These are phyloP conservation scores for Dendrostoma leiphaemia DNA, from an alignment of 2,329 filamentous ascomycete species.

Conservation along the genomic window DNA sequence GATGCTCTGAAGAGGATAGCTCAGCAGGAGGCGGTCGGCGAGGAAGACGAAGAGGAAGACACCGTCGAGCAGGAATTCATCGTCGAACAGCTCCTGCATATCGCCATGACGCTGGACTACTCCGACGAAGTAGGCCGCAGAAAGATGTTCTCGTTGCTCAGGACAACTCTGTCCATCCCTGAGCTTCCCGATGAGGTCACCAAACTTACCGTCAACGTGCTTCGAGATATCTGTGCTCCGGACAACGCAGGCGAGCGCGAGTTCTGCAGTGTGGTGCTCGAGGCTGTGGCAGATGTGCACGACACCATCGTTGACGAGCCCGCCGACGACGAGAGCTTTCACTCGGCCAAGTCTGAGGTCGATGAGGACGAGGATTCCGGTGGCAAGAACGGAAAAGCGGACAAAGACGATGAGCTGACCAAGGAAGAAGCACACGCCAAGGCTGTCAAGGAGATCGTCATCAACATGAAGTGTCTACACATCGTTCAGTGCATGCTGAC, in stretches of 20 bases:
- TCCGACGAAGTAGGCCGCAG: conserved; percentile 94
- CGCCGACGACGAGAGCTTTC: conserved; percentile 81
- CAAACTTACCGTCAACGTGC: conserved; percentile 77
- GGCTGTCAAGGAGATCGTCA: conserved; percentile 85
- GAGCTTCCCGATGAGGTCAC: conserved; percentile 92
- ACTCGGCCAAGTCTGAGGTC: conserved; percentile 85
- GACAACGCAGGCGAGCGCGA: conserved; percentile 74
- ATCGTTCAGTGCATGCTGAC: conserved; percentile 97
- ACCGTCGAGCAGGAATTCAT: conserved; percentile 91
- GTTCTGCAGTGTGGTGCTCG: conserved; percentile 81
- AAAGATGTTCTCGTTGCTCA: conserved; percentile 91
- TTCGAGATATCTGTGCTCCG: conserved; percentile 79
- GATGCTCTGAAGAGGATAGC: conserved; percentile 60
- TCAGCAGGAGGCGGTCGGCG: conserved; percentile 51
- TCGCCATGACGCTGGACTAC: conserved; percentile 89
- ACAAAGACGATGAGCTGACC: conserved; percentile 42
- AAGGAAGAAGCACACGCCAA: conserved; percentile 70
- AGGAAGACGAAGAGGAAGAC: conserved; percentile 74
- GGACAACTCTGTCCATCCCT: conserved; percentile 80
- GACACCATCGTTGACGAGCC: conserved; percentile 75
- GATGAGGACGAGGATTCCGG: conserved; percentile 62
- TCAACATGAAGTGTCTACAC: conserved; percentile 97
- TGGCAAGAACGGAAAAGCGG: conserved; percentile 31
- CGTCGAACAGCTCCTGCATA: conserved; percentile 90
- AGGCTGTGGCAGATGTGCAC: conserved; percentile 94